These are phyloP conservation scores for Huntiella abstrusa DNA, from an alignment of 2,329 filamentous ascomycete genomes.

Conservation along the genomic window DNA sequence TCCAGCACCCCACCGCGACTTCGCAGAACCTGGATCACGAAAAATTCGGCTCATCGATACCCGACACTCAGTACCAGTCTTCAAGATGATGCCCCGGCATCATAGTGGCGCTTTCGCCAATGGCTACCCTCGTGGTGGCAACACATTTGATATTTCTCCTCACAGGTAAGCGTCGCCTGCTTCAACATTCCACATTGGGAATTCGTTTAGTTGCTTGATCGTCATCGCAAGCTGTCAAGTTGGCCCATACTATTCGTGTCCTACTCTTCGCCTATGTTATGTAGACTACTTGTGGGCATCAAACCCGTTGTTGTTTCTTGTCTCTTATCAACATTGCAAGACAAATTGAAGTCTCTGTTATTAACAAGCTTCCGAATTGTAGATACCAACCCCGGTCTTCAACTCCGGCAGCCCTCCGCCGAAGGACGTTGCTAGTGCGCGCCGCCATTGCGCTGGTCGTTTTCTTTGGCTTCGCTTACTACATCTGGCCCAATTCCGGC, in stretches of 20 bases:
- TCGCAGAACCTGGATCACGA: no score
- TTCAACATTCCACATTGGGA: not conserved
- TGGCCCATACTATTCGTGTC: no score
- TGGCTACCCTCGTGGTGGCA: slow-evolving; percentile 52
- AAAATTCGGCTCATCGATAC: no score
- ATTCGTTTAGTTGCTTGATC: no score
- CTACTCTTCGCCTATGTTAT: no score
- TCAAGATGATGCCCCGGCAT: slow-evolving; percentile 72
- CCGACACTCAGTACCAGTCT: no score
- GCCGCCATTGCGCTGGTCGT: slow-evolving; percentile 40
- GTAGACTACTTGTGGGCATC: no score
- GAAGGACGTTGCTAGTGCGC: slow-evolving; percentile 53
- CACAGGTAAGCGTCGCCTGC: slow-evolving; percentile 44
- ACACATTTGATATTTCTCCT: slow-evolving; percentile 72
- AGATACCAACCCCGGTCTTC: slow-evolving; percentile 76
- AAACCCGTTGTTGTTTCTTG: no score
- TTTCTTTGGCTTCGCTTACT: slow-evolving; percentile 49
- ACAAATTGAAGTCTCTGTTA: slow-evolving; percentile 1
- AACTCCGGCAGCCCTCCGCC: slow-evolving; percentile 49
- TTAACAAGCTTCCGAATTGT: slow-evolving; percentile 8
- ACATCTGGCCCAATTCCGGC: slow-evolving; percentile 44
- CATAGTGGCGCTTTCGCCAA: slow-evolving; percentile 57
- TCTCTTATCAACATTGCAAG: no score
- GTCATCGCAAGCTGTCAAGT: no score
- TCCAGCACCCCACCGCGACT: no score